Evolutionary conservation across 768 basidiomycete species (phyloP).

Genomic region (Dioszegia crocea): DNA sequence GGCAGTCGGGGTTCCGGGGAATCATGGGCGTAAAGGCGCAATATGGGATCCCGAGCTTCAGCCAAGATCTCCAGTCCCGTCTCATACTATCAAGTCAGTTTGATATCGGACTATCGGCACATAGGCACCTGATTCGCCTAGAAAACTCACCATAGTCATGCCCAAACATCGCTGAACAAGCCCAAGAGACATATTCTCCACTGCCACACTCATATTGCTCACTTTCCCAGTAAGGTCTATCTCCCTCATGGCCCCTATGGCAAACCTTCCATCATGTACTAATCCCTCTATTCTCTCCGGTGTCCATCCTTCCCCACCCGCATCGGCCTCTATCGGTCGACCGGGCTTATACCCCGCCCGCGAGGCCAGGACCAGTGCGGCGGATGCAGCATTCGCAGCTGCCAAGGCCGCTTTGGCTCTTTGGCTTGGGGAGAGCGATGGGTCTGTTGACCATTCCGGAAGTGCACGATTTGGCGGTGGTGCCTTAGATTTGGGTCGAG

Average conservation of each 20-base stretch:
- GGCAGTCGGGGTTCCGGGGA: neutral
- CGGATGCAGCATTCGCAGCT: constrained; percentile 17
- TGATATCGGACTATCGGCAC: too few species aligned
- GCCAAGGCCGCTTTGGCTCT: constrained; percentile 19
- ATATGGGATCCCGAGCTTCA: constrained; percentile 4
- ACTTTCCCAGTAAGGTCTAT: constrained; percentile 19
- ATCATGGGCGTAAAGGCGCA: neutral
- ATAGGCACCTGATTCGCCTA: neutral
- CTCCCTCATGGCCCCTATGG: constrained; percentile 22
- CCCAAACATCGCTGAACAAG: constrained; percentile 19
- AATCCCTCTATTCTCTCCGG: constrained; percentile 14
- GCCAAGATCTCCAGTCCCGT: constrained; percentile 19
- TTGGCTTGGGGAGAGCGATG: neutral
- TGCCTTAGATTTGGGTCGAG: neutral
- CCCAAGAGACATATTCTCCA: constrained; percentile 28
- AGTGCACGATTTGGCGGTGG: neutral
- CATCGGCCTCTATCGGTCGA: neutral
- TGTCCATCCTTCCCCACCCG: constrained; percentile 15
- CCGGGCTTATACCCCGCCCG: constrained; percentile 21
- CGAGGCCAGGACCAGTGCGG: constrained; percentile 8
- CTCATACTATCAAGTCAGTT: constrained; percentile 15
- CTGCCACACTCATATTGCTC: constrained; percentile 19
- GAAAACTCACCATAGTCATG: constrained; percentile 34
- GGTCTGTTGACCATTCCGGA: neutral
- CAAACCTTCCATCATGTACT: constrained; percentile 10